phyloP scores from a whole-genome alignment of 257 asterid genomes.

The Anisodus tanguticus region DNA sequence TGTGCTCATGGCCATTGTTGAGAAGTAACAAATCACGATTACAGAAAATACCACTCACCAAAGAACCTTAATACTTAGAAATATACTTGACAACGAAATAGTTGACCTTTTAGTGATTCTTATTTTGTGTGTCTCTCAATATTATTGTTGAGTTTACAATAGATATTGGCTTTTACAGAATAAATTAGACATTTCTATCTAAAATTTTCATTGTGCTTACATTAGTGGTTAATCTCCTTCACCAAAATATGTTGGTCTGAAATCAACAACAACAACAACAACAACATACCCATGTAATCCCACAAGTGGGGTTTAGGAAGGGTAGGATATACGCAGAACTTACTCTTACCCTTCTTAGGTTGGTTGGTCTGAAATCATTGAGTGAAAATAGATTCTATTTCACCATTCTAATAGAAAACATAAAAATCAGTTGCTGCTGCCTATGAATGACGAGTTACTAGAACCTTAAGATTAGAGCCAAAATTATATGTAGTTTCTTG shows the following conservation, averaged over 20 bases:
- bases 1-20: not conserved
- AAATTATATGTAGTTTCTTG: not conserved
- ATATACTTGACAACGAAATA: not conserved
- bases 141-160: not conserved
- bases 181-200: not conserved
- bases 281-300: too few species aligned
- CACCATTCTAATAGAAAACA: not conserved
- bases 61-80: not conserved
- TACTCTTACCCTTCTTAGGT: too few species aligned
- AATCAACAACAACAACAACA: too few species aligned
- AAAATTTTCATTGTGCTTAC: not conserved
- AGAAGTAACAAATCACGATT: not conserved
- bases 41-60: not conserved
- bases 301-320: too few species aligned
- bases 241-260: not conserved
- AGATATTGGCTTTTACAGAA: not conserved
- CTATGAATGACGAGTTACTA: not conserved
- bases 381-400: not conserved
- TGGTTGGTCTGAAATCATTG: not conserved
- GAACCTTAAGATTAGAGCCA: not conserved
- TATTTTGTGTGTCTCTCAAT: conserved; percentile 13
- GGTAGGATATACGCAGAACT: too few species aligned
- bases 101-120: conserved; percentile 11
- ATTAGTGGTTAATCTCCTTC: not conserved
- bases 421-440: not conserved